phyloP scores from a whole-genome alignment of 768 basidiomycete species.

The Chiua virens region DNA sequence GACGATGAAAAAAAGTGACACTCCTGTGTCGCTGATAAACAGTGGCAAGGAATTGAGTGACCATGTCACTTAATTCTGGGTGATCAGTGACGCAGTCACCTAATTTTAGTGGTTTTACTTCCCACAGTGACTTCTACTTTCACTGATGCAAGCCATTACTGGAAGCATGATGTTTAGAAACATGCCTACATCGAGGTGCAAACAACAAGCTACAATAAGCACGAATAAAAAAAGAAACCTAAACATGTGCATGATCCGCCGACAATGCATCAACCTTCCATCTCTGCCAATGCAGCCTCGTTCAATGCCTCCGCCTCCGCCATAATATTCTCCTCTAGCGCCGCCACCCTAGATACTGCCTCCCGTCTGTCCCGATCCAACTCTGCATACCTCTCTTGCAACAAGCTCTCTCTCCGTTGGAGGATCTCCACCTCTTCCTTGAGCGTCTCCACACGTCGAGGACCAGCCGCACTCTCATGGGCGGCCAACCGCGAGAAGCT shows the following conservation, averaged over 20 bases:
- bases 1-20: too few relatives aligned
- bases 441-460: constrained; percentile 72
- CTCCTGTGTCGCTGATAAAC: too few relatives aligned
- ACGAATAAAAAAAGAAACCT: constrained; percentile 5
- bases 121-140: too few relatives aligned
- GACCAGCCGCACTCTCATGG: constrained; percentile 76
- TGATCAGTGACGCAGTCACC: too few relatives aligned
- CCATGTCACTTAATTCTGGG: too few relatives aligned
- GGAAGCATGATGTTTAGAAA: too few relatives aligned
- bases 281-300: constrained; percentile 69
- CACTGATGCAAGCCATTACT: too few relatives aligned
- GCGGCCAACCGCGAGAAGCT: constrained; percentile 73
- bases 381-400: constrained; percentile 87
- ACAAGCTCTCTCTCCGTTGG: constrained; percentile 68
- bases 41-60: too few relatives aligned
- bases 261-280: constrained; percentile 38
- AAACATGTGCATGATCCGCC: background rate
- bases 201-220: constrained; percentile 3
- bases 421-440: constrained; percentile 86
- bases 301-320: constrained; percentile 79
- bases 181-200: too few relatives aligned
- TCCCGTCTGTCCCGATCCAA: constrained; percentile 70
- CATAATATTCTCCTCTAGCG: constrained; percentile 86
- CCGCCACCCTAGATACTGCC: constrained; percentile 53
- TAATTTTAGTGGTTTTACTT: too few relatives aligned